These are phyloP conservation scores for Ceratocystis diversiconidia DNA, from an alignment of 2,329 filamentous ascomycete species.

Conservation along the genomic window DNA sequence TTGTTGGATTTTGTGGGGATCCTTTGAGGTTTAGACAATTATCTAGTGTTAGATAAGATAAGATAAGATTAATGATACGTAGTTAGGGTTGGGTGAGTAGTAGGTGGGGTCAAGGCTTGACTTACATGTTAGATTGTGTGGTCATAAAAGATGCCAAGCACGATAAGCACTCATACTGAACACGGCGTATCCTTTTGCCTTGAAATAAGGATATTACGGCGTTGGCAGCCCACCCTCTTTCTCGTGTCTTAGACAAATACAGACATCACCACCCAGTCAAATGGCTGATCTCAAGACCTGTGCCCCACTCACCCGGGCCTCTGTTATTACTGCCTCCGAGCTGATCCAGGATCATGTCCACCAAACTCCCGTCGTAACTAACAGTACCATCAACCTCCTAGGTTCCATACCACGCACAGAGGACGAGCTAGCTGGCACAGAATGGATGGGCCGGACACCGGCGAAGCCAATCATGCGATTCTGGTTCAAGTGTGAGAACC, in stretches of 20 bases:
- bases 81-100: not conserved
- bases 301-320: slow-evolving; percentile 55
- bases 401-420: slow-evolving; percentile 55
- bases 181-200: not conserved
- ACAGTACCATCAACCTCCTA: slow-evolving; percentile 55
- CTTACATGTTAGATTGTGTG: not conserved
- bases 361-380: slow-evolving; percentile 70
- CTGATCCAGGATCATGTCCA: slow-evolving; percentile 67
- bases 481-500: slow-evolving; percentile 94
- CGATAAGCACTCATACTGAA: not conserved
- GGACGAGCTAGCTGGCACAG: slow-evolving; percentile 40
- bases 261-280: slow-evolving; percentile 13
- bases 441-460: slow-evolving; percentile 43
- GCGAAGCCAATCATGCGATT: slow-evolving; percentile 55
- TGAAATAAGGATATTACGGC: not conserved
- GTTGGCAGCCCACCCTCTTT: not conserved
- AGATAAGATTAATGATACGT: not conserved
- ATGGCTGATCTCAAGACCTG: slow-evolving; percentile 43
- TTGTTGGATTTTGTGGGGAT: not conserved
- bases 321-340: slow-evolving; percentile 56
- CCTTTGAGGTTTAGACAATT: not conserved
- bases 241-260: not conserved
- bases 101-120: not conserved
- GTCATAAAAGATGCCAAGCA: not conserved
- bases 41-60: not conserved